A percentile compares a stretch with the other conserved stretches of the same genome.
Evolutionary conservation across 2,329 filamentous ascomycete genomes (phyloP).

Genomic region (Gnomoniopsis sp.): DNA sequence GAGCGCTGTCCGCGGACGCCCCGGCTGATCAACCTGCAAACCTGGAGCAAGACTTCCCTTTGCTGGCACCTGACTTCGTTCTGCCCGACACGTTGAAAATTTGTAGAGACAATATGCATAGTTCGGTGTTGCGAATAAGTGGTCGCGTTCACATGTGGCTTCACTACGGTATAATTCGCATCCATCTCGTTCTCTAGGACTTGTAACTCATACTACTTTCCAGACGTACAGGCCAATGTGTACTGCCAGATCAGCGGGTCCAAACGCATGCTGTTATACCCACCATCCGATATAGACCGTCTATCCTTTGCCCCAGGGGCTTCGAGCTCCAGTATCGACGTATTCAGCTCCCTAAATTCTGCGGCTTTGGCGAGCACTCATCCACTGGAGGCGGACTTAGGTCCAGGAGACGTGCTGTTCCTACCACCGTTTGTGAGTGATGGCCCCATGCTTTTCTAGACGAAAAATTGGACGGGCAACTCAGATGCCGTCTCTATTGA

Average conservation of each 20-base stretch:
- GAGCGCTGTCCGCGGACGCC: slow-evolving; percentile 67
- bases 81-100: slow-evolving; percentile 60
- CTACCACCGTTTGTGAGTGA: slow-evolving; percentile 60
- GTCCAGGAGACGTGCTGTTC: slow-evolving; percentile 73
- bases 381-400: slow-evolving; percentile 64
- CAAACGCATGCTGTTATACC: slow-evolving; percentile 74
- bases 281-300: slow-evolving; percentile 67
- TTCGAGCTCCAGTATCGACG: slow-evolving; percentile 75
- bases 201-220: not conserved
- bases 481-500: too few species aligned
- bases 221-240: slow-evolving; percentile 78
- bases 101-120: slow-evolving; percentile 65
- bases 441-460: not conserved
- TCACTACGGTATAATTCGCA: slow-evolving; percentile 69
- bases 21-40: slow-evolving; percentile 69
- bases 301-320: slow-evolving; percentile 72
- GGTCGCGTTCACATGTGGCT: slow-evolving; percentile 84
- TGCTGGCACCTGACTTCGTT: slow-evolving; percentile 64
- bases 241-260: slow-evolving; percentile 74
- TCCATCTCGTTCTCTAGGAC: not conserved
- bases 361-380: slow-evolving; percentile 45
- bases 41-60: slow-evolving; percentile 68
- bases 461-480: too few species aligned
- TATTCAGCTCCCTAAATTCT: slow-evolving; percentile 53
- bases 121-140: slow-evolving; percentile 75